A percentile compares a stretch with the other conserved stretches of the same genome.
These are phyloP conservation scores for Ramaria rubella DNA, from an alignment of 768 basidiomycete species.

Conservation along the genomic window DNA sequence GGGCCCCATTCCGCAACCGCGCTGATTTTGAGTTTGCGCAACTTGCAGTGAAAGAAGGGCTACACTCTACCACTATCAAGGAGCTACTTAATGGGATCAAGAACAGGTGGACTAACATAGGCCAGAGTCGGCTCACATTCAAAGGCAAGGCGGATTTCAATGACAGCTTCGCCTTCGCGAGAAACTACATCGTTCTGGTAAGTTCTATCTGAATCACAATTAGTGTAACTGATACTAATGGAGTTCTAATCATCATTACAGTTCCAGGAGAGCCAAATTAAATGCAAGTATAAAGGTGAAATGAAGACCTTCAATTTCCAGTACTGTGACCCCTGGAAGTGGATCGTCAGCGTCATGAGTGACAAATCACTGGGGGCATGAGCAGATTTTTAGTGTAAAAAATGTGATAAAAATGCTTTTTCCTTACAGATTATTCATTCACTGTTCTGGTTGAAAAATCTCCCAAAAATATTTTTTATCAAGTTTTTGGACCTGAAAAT, in stretches of 20 bases:
- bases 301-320: constrained; percentile 17
- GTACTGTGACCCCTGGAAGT: constrained; percentile 28
- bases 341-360: constrained; percentile 18
- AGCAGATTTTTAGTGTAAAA: too few species aligned
- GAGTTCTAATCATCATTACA: too few species aligned
- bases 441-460: too few species aligned
- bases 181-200: constrained; percentile 18
- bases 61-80: constrained; percentile 13
- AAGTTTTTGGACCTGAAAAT: too few species aligned
- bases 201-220: neutral
- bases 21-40: constrained; percentile 25
- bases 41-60: constrained; percentile 15
- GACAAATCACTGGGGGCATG: too few species aligned
- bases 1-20: constrained; percentile 22
- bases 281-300: constrained; percentile 15
- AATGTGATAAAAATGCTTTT: too few species aligned
- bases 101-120: constrained; percentile 7
- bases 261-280: constrained; percentile 17
- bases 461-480: too few species aligned
- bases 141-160: neutral
- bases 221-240: neutral
- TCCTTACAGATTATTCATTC: too few species aligned
- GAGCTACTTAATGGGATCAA: constrained; percentile 15
- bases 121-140: neutral
- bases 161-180: constrained; percentile 7